These are phyloP conservation scores for Monilinia vaccinii-corymbosi DNA, from an alignment of 2,329 filamentous ascomycete species.

Conservation along the genomic window DNA sequence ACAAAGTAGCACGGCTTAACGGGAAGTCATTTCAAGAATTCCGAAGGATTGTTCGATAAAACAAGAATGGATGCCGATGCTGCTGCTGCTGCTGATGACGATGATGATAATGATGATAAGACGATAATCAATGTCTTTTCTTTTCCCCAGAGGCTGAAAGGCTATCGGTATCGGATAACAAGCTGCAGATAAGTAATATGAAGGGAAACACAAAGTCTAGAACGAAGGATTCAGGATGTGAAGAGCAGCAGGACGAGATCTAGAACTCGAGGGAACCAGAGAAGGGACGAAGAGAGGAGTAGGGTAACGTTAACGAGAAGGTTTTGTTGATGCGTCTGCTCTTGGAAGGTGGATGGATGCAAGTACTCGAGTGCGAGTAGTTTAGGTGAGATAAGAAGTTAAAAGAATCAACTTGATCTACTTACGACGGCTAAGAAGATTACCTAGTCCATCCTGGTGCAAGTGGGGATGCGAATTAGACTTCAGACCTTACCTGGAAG, in stretches of 20 bases:
- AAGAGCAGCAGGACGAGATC: neutral
- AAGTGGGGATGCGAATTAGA: too few relatives aligned
- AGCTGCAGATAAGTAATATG: neutral
- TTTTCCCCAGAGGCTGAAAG: neutral
- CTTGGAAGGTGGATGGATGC: neutral
- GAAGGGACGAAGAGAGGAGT: neutral
- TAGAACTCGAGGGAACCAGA: neutral
- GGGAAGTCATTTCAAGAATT: conserved; percentile 3
- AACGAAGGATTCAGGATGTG: neutral
- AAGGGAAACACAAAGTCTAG: neutral
- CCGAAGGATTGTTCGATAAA: neutral
- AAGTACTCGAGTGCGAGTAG: too few relatives aligned
- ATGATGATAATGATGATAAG: neutral
- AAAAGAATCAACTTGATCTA: too few relatives aligned
- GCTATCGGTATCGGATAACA: neutral
- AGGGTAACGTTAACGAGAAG: too few relatives aligned
- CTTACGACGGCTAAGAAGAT: too few relatives aligned
- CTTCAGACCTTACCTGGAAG: too few relatives aligned
- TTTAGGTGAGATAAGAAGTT: neutral
- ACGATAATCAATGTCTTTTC: neutral
- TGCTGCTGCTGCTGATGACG: too few relatives aligned
- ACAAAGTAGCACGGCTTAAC: neutral
- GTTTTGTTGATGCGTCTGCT: neutral
- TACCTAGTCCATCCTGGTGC: too few relatives aligned
- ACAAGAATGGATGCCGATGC: neutral